Conservation (phyloP, 768 basidiomycete species). For the Daedaleopsis sinensis region DNA sequence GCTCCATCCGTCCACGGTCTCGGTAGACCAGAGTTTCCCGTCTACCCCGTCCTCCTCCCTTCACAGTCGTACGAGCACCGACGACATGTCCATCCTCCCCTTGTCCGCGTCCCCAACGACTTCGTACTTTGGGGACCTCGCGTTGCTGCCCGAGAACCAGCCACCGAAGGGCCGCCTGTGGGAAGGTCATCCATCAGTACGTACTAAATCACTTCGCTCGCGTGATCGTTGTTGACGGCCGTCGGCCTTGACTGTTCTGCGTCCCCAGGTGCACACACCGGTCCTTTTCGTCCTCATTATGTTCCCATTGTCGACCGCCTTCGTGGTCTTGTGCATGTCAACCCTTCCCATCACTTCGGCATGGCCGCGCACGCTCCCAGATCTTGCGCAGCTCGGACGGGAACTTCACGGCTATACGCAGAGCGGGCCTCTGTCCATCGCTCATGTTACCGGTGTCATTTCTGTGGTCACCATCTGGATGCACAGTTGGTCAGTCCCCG, state of each 20-base stretch:
- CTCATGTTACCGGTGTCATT: conserved; percentile 83
- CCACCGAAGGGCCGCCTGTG: conserved; percentile 43
- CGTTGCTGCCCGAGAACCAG: conserved; percentile 40
- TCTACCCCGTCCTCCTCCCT: conserved; percentile 52
- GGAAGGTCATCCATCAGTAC: conserved; percentile 39
- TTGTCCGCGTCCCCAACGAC: conserved; percentile 54
- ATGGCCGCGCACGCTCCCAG: conserved; percentile 77
- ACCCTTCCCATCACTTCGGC: conserved; percentile 71
- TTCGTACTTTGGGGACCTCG: conserved; percentile 46
- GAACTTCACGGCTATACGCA: conserved; percentile 81
- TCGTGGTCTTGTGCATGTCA: conserved; percentile 48
- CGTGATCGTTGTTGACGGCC: conserved; percentile 17
- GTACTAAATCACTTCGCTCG: conserved; percentile 26
- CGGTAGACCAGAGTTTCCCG: conserved; percentile 37
- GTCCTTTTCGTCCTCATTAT: conserved; percentile 71
- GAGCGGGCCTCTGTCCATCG: conserved; percentile 61
- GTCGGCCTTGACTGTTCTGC: conserved; percentile 14
- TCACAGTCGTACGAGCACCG: conserved; percentile 37
- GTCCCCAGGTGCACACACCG: conserved; percentile 53
- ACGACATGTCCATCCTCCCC: conserved; percentile 53
- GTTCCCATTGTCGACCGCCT: conserved; percentile 66
- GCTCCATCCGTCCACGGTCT: conserved; percentile 48
- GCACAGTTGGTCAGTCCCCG: conserved; percentile 96
- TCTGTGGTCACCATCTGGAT: conserved; percentile 90
- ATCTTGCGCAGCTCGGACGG: conserved; percentile 73